phyloP scores from a whole-genome alignment of 2,329 filamentous ascomycete genomes.

The Aaosphaeria arxii region DNA sequence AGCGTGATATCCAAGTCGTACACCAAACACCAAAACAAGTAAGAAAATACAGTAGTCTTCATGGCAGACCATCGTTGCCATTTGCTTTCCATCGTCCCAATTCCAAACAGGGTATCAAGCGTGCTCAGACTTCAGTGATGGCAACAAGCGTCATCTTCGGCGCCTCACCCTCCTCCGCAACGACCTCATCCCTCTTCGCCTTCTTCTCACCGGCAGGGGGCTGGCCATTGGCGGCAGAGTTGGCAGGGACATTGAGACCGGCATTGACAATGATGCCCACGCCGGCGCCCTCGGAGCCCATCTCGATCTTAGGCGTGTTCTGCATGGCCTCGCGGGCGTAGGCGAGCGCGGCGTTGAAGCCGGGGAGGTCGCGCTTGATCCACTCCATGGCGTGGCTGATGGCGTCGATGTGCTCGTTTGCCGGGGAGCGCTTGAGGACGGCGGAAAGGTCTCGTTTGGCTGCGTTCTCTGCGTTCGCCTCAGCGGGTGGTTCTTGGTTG shows the following conservation, averaged over 20 bases:
- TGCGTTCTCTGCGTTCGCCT: conserved; percentile 15
- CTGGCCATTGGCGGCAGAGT: conserved; percentile 37
- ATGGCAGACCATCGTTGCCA: conserved; percentile 1
- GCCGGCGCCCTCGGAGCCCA: conserved; percentile 48
- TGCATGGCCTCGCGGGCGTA: conserved; percentile 48
- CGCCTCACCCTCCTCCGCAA: conserved; percentile 25
- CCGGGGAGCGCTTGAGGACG: conserved; percentile 23
- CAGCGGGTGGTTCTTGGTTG: conserved; percentile 6
- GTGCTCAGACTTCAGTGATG: conserved; percentile 34
- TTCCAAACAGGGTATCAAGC: conserved; percentile 6
- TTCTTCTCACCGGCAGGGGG: conserved; percentile 5
- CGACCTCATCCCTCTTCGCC: conserved; percentile 27
- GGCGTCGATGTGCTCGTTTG: conserved; percentile 24
- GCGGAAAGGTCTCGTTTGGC: conserved; percentile 23
- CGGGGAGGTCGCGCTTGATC: conserved; percentile 48
- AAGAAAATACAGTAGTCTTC: conserved; percentile 2
- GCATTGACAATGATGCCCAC: conserved; percentile 37
- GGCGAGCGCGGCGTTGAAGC: conserved; percentile 48
- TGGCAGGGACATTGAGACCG: conserved; percentile 36
- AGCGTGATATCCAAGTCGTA: neutral
- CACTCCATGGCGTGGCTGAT: conserved; percentile 32
- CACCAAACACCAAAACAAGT: conserved; percentile 2
- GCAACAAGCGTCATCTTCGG: conserved; percentile 40
- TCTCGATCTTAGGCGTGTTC: conserved; percentile 48
- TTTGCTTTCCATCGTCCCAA: neutral